Evolutionary conservation across 352 stramenopile genomes (phyloP).

Genomic region (Globisporangium iwayamae): DNA sequence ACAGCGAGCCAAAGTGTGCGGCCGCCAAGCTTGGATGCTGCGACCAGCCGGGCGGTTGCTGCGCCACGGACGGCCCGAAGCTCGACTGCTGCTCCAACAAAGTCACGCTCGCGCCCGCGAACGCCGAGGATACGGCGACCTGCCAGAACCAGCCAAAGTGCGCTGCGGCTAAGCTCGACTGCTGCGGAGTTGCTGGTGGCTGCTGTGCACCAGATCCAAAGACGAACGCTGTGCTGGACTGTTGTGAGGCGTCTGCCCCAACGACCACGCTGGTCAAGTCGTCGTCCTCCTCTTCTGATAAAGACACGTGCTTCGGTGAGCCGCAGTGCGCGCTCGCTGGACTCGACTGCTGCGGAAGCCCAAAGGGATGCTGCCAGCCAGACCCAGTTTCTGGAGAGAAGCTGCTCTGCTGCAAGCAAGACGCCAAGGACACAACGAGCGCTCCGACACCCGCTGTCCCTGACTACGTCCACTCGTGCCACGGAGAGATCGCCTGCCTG

Average conservation of each 20-base stretch:
- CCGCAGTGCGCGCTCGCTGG: conserved; percentile 13
- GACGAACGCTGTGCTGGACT: conserved; percentile 23
- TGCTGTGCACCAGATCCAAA: conserved; percentile 36
- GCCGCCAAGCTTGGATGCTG: conserved; percentile 49
- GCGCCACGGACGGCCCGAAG: conserved; percentile 26
- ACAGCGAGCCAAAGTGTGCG: conserved; percentile 36
- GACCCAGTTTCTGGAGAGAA: conserved; percentile 17
- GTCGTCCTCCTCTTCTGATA: background rate
- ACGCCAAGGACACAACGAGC: background rate
- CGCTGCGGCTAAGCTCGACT: conserved; percentile 26
- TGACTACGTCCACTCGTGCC: conserved; percentile 14
- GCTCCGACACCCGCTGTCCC: conserved; percentile 6
- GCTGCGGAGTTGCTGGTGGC: conserved; percentile 27
- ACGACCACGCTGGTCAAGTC: background rate
- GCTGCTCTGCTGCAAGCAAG: conserved; percentile 20
- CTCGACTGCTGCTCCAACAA: conserved; percentile 37
- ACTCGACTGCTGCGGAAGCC: conserved; percentile 22
- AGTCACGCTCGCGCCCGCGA: conserved; percentile 7
- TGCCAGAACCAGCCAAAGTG: conserved; percentile 39
- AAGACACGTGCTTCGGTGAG: conserved; percentile 8
- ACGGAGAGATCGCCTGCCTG: conserved; percentile 19
- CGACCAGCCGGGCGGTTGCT: conserved; percentile 37
- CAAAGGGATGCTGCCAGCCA: conserved; percentile 26
- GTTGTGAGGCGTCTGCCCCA: conserved; percentile 17
- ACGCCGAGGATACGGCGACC: conserved; percentile 5